Conservation (phyloP, 768 basidiomycete species). For the Leucocoprinus birnbaumii region DNA sequence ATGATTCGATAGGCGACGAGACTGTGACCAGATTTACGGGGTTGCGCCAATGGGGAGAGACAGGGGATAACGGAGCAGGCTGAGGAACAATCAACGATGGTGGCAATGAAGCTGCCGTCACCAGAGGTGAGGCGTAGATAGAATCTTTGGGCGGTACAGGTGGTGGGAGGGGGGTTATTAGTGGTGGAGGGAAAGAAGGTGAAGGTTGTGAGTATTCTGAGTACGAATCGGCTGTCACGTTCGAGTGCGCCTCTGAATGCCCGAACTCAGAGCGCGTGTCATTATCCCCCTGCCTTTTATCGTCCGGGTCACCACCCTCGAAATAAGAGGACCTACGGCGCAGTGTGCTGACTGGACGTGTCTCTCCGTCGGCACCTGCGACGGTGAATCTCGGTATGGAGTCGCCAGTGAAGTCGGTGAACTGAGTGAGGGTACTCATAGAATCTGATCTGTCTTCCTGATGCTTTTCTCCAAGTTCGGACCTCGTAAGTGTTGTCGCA, state of each 20-base stretch:
- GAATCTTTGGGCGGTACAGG: background rate
- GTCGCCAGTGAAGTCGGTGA: constrained; percentile 16
- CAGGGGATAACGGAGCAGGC: too few relatives aligned
- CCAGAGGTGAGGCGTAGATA: too few relatives aligned
- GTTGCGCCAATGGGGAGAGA: too few relatives aligned
- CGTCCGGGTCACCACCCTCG: background rate
- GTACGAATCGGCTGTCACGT: background rate
- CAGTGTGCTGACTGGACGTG: too few relatives aligned
- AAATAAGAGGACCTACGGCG: too few relatives aligned
- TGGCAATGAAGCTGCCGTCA: too few relatives aligned
- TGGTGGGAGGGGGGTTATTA: background rate
- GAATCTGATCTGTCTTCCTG: constrained; percentile 13
- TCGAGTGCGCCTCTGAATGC: background rate
- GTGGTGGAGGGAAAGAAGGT: background rate
- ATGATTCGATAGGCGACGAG: background rate
- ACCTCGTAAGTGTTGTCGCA: background rate
- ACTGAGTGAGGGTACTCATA: constrained; percentile 14
- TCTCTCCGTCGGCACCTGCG: too few relatives aligned
- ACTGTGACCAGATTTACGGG: too few relatives aligned
- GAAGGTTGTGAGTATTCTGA: background rate
- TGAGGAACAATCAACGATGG: too few relatives aligned
- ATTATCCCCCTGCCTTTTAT: too few relatives aligned
- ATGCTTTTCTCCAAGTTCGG: constrained; percentile 24
- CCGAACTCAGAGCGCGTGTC: background rate
- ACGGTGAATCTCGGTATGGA: too few relatives aligned